phyloP scores from a whole-genome alignment of 2,329 filamentous ascomycete genomes.

The Neonectria sp. region DNA sequence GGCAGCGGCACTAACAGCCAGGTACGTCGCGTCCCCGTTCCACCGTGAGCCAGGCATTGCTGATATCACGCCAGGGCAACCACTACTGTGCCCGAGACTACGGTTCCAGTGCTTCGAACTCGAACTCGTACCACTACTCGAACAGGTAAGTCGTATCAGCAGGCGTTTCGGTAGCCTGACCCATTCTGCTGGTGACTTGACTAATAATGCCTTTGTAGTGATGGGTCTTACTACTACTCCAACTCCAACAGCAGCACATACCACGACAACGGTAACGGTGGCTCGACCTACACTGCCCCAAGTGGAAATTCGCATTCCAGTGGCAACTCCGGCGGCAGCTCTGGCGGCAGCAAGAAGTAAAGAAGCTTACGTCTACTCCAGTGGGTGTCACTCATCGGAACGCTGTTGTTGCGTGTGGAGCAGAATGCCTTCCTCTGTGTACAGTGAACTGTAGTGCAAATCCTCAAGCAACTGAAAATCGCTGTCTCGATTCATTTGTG shows the following conservation, averaged over 20 bases:
- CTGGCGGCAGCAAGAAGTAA: slow-evolving; percentile 34
- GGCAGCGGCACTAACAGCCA: slow-evolving; percentile 74
- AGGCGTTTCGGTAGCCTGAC: background rate
- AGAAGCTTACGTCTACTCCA: background rate
- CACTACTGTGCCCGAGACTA: slow-evolving; percentile 78
- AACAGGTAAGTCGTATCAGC: slow-evolving; percentile 64
- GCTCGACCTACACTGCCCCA: slow-evolving; percentile 73
- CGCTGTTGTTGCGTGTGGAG: background rate
- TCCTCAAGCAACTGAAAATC: background rate
- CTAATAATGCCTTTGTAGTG: slow-evolving; percentile 49
- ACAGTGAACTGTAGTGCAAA: background rate
- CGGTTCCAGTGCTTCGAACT: slow-evolving; percentile 67
- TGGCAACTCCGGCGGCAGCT: slow-evolving; percentile 17
- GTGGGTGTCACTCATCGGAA: too few species aligned
- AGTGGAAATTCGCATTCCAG: slow-evolving; percentile 52
- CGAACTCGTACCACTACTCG: slow-evolving; percentile 78
- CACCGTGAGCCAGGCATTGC: background rate
- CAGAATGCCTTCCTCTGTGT: background rate
- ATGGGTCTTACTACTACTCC: slow-evolving; percentile 82
- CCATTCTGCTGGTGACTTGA: background rate
- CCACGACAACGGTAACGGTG: slow-evolving; percentile 73
- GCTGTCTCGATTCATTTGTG: background rate
- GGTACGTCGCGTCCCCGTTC: slow-evolving; percentile 55
- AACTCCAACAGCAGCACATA: slow-evolving; percentile 80
- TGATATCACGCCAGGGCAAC: slow-evolving; percentile 69